Conservation (phyloP, 768 basidiomycete species). For the Boletellus ananiceps region DNA sequence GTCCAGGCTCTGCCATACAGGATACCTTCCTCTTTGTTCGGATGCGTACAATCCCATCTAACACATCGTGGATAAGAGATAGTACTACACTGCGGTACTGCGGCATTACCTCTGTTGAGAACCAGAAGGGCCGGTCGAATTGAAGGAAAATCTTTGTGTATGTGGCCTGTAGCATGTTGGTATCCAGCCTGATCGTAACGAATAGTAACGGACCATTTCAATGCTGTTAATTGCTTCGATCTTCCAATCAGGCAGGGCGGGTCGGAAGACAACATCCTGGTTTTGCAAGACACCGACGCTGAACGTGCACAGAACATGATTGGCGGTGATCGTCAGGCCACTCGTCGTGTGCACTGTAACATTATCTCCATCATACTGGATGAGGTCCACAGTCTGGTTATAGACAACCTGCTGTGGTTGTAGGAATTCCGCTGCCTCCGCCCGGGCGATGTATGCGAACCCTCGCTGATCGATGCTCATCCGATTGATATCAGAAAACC, state of each 20-base stretch:
- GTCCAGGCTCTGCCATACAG: constrained; percentile 66
- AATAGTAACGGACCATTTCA: constrained; percentile 42
- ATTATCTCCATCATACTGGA: constrained; percentile 42
- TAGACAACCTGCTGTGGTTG: constrained; percentile 42
- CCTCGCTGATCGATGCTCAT: constrained; percentile 60
- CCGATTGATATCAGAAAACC: constrained; percentile 52
- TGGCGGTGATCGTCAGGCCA: constrained; percentile 42
- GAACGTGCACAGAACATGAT: constrained; percentile 64
- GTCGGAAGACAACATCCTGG: constrained; percentile 53
- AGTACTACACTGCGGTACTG: neutral
- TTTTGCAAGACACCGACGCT: constrained; percentile 68
- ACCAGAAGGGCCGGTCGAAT: constrained; percentile 61
- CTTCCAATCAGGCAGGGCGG: constrained; percentile 56
- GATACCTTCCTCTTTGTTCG: constrained; percentile 54
- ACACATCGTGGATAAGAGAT: neutral
- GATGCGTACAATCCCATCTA: constrained; percentile 52
- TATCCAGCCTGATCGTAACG: neutral
- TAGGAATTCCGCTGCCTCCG: constrained; percentile 55
- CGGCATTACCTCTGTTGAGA: constrained; percentile 37
- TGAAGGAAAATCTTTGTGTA: constrained; percentile 69
- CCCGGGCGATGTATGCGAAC: constrained; percentile 52
- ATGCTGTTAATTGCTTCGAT: constrained; percentile 60
- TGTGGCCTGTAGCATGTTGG: constrained; percentile 35
- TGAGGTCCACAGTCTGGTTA: constrained; percentile 46
- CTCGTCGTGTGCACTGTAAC: constrained; percentile 45